These are phyloP conservation scores for Pichia paraexigua DNA, from an alignment of 805 yeast species.

Conservation along the genomic window DNA sequence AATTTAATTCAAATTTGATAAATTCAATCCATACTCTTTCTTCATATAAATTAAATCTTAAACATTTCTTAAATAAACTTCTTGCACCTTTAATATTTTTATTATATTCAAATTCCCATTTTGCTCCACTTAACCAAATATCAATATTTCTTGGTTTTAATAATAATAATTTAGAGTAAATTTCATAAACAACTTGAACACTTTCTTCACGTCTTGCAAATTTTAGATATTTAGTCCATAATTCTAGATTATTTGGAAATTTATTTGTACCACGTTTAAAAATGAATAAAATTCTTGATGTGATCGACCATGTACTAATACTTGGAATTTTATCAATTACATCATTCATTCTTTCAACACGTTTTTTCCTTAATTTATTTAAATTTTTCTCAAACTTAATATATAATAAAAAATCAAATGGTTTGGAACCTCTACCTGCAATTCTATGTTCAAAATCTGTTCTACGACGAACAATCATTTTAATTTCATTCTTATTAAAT, in stretches of 20 bases:
- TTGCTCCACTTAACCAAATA: slow-evolving; percentile 93
- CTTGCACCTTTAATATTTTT: slow-evolving; percentile 87
- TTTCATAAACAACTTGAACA: slow-evolving; percentile 62
- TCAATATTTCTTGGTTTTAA: slow-evolving; percentile 86
- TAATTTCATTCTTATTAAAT: slow-evolving; percentile 75
- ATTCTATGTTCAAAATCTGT: slow-evolving; percentile 93
- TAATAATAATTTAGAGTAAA: slow-evolving; percentile 70
- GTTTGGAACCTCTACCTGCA: slow-evolving; percentile 71
- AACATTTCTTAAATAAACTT: slow-evolving; percentile 71
- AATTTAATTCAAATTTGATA: slow-evolving; percentile 79
- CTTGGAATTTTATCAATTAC: slow-evolving; percentile 54
- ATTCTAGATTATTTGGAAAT: slow-evolving; percentile 65
- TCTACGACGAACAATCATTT: slow-evolving; percentile 80
- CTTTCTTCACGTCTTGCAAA: slow-evolving; percentile 63
- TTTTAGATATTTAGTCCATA: slow-evolving; percentile 74
- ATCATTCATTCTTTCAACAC: slow-evolving; percentile 53
- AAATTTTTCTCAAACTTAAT: slow-evolving; percentile 72
- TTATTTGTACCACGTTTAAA: slow-evolving; percentile 75
- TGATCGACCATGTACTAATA: slow-evolving; percentile 81
- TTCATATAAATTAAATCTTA: slow-evolving; percentile 75
- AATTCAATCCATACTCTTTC: slow-evolving; percentile 75
- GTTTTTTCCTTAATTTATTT: slow-evolving; percentile 67
- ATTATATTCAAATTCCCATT: slow-evolving; percentile 83
- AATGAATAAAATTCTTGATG: slow-evolving; percentile 70
- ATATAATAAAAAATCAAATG: slow-evolving; percentile 71